Evolutionary conservation across 371 early-diverging fungal genomes (phyloP).

Genomic region (Basidiobolus meristosporus): DNA sequence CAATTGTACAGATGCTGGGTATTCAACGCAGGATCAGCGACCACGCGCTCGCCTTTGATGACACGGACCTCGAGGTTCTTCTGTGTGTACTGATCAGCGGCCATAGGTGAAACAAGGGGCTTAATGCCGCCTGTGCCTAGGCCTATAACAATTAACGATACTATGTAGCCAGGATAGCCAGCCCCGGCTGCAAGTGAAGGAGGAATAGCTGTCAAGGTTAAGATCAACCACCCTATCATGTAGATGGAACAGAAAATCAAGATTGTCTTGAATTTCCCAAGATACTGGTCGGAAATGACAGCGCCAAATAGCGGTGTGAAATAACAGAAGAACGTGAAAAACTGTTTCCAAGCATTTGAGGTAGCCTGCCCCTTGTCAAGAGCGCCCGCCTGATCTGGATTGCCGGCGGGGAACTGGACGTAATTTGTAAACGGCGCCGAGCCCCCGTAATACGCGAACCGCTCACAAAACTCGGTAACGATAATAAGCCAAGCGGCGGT

Average conservation of each 20-base stretch:
- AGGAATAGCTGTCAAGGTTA: slow-evolving; percentile 32
- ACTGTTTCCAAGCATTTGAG: slow-evolving; percentile 45
- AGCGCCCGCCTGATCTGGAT: slow-evolving; percentile 18
- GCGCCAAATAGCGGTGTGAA: slow-evolving; percentile 59
- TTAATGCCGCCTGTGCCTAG: slow-evolving; percentile 84
- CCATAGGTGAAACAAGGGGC: slow-evolving; percentile 44
- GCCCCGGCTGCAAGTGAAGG: slow-evolving; percentile 23
- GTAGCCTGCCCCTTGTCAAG: slow-evolving; percentile 23
- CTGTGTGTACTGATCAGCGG: slow-evolving; percentile 64
- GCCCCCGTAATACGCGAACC: slow-evolving; percentile 55
- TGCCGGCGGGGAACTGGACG: too few species aligned
- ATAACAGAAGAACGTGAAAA: slow-evolving; percentile 68
- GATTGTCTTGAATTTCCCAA: slow-evolving; percentile 70
- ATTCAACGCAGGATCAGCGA: slow-evolving; percentile 18
- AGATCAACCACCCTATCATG: slow-evolving; percentile 36
- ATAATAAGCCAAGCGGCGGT: slow-evolving; percentile 27
- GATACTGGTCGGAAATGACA: too few species aligned
- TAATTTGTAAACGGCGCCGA: slow-evolving; percentile 49
- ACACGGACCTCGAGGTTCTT: too few species aligned
- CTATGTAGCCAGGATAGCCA: slow-evolving; percentile 39
- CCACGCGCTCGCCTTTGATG: slow-evolving; percentile 7
- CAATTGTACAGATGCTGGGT: slow-evolving; percentile 31
- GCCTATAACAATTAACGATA: slow-evolving; percentile 53
- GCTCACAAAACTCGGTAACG: too few species aligned
- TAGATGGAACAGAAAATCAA: slow-evolving; percentile 40